Percentiles rank a stretch among this genome's conserved stretches.
Evolutionary conservation across 148 eudicot genomes (phyloP).

Genomic region (Pharnaceum exiguum): DNA sequence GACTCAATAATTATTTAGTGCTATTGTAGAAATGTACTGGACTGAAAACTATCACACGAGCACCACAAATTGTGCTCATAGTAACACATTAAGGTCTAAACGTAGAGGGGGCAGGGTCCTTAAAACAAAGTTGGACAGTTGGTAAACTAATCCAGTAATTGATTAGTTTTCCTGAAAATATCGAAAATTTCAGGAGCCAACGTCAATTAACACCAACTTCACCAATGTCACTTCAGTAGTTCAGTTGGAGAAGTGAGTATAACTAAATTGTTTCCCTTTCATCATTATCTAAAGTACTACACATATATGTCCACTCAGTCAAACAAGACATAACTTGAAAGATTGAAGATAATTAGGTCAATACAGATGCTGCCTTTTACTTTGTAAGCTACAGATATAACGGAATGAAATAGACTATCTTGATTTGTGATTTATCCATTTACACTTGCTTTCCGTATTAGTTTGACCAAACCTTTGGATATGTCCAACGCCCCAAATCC

Average conservation of each 20-base stretch:
- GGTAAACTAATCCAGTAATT: constrained; percentile 23
- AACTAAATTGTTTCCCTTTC: constrained; percentile 7
- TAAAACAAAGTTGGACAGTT: constrained; percentile 17
- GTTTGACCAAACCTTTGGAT: constrained; percentile 2
- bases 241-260: constrained; percentile 18
- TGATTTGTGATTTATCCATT: too few relatives aligned
- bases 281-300: neutral
- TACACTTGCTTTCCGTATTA: neutral
- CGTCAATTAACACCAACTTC: constrained; percentile 18
- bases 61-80: too few relatives aligned
- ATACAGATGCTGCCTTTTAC: too few relatives aligned
- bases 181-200: neutral
- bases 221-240: constrained; percentile 20
- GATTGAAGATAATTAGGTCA: too few relatives aligned
- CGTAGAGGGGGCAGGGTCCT: neutral
- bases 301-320: neutral
- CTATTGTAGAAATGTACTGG: too few relatives aligned
- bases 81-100: neutral
- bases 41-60: too few relatives aligned
- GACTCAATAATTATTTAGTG: too few relatives aligned
- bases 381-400: too few relatives aligned
- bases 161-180: neutral
- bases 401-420: too few relatives aligned
- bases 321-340: neutral
- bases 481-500: constrained; percentile 10